These are phyloP conservation scores for Metrosideros polymorpha DNA, from an alignment of 441 rosid species.

Conservation along the genomic window DNA sequence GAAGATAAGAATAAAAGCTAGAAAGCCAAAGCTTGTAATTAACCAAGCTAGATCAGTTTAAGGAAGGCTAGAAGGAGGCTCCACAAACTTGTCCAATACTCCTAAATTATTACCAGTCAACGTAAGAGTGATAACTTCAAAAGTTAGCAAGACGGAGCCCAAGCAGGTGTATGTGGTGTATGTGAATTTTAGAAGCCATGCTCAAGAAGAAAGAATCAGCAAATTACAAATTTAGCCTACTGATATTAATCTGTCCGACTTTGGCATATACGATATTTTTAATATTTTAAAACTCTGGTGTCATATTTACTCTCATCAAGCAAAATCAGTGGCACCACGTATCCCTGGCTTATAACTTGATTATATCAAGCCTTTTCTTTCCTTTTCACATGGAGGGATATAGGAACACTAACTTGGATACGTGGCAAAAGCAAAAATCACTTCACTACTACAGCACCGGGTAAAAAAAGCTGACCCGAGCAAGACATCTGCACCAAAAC, in stretches of 20 bases:
- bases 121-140: neutral
- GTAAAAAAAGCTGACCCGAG: neutral
- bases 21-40: neutral
- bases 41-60: neutral
- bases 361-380: neutral
- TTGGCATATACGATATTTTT: neutral
- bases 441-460: neutral
- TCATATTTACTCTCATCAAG: neutral
- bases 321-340: neutral
- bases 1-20: neutral
- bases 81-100: neutral
- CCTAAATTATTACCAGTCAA: neutral
- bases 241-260: neutral
- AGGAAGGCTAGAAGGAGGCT: neutral
- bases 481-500: neutral
- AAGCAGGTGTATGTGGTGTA: neutral
- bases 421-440: neutral
- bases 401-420: neutral
- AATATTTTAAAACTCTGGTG: neutral
- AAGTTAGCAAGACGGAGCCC: neutral
- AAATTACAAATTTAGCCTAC: neutral
- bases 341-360: neutral
- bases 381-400: neutral
- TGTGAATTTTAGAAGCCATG: neutral
- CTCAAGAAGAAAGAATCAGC: neutral